These are phyloP conservation scores for Penicillium sp. DNA, from an alignment of 2,329 filamentous ascomycete species.

Conservation along the genomic window DNA sequence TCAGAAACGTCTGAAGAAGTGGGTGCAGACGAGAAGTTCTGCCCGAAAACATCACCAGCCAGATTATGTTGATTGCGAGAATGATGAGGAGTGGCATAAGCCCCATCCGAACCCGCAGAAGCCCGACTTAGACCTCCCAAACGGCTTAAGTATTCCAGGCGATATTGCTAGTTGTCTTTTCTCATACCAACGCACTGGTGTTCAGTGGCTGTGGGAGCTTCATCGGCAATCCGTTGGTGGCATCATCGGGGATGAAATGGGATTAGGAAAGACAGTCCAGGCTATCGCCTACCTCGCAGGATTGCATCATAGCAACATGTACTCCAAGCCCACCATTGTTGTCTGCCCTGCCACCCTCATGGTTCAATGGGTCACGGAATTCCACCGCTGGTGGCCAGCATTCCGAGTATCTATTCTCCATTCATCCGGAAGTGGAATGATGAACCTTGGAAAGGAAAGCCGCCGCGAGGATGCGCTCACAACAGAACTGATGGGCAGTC, in stretches of 20 bases:
- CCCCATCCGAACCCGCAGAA: slow-evolving; percentile 66
- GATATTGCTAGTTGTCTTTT: slow-evolving; percentile 91
- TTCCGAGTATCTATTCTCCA: slow-evolving; percentile 91
- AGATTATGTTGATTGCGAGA: slow-evolving; percentile 33
- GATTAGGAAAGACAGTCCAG: slow-evolving; percentile 88
- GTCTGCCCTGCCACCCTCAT: slow-evolving; percentile 92
- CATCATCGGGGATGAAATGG: slow-evolving; percentile 97
- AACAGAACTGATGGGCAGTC: slow-evolving; percentile 50
- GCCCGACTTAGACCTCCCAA: slow-evolving; percentile 67
- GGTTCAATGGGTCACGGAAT: slow-evolving; percentile 97
- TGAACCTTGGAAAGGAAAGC: slow-evolving; percentile 62
- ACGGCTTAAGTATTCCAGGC: slow-evolving; percentile 74
- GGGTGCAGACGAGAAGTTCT: slow-evolving; percentile 60
- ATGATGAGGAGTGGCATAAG: slow-evolving; percentile 65
- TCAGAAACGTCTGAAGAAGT: slow-evolving; percentile 65
- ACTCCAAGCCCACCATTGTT: slow-evolving; percentile 79
- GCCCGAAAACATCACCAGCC: slow-evolving; percentile 49
- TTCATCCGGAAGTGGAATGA: slow-evolving; percentile 92
- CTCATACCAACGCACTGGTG: slow-evolving; percentile 93
- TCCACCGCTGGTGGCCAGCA: slow-evolving; percentile 99
- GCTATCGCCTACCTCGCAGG: slow-evolving; percentile 79
- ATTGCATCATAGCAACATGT: slow-evolving; percentile 81
- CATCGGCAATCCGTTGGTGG: slow-evolving; percentile 86
- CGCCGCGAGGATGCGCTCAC: slow-evolving; percentile 59
- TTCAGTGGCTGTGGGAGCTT: slow-evolving; percentile 92